phyloP scores from a whole-genome alignment of 202 grass and related monocot species.

The Miscanthus sacchariflorus region DNA sequence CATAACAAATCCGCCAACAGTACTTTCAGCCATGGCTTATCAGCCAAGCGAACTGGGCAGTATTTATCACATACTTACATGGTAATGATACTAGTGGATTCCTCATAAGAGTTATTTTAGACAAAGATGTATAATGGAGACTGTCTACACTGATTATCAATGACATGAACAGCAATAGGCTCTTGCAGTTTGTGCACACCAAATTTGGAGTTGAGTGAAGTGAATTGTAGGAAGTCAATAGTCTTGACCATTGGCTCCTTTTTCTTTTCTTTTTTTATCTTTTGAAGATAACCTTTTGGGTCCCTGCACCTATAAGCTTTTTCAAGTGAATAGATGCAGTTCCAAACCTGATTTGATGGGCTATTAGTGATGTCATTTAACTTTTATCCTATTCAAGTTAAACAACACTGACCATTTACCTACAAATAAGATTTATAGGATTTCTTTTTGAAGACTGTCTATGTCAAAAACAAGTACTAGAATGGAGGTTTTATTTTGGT shows the following conservation, averaged over 20 bases:
- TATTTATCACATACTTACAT: not conserved
- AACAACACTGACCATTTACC: not conserved
- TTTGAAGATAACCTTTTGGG: not conserved
- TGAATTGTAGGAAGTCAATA: not conserved
- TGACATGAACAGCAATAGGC: not conserved
- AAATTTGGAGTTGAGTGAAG: not conserved
- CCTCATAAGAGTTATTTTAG: not conserved
- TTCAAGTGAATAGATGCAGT: not conserved
- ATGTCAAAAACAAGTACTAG: not conserved
- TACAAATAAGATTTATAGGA: not conserved
- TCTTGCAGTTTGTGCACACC: not conserved
- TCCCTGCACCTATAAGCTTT: not conserved
- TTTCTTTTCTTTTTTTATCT: not conserved
- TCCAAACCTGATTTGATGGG: conserved; percentile 13
- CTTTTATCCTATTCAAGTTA: not conserved
- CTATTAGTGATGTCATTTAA: not conserved
- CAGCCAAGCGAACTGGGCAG: no score
- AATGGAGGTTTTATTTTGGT: not conserved
- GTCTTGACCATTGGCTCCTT: not conserved
- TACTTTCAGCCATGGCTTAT: no score
- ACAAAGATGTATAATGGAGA: not conserved
- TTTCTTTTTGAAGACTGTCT: not conserved
- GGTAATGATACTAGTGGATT: not conserved
- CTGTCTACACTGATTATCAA: not conserved
- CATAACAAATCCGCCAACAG: no score